Evolutionary conservation across 2,329 filamentous ascomycete genomes (phyloP), one percentile per base, ranked within the genome.

Genomic region (Curvularia eragrostidis): DNA sequence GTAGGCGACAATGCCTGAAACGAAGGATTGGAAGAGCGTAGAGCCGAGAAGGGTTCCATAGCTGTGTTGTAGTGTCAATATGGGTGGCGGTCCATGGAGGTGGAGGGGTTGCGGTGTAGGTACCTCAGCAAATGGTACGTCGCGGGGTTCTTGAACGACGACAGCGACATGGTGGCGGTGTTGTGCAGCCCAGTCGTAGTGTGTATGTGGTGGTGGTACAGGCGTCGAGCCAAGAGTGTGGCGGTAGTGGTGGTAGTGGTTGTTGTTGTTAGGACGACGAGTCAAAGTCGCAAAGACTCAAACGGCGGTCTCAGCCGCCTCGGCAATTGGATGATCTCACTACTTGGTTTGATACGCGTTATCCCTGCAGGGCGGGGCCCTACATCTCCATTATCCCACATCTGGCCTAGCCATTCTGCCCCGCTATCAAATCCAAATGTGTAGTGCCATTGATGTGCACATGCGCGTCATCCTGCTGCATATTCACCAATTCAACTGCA

Each of bases 11-110:
- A 92, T 86, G 57, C 92, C 87, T 49, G 80, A 82, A 58, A 89
- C 80, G 78, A 97, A 97, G 54, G 90, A 89, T 76, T 98, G 92
- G 79, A 93, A 98, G 76, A 97, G 84, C 38, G 92, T 90, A 26
- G 89, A 89, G 63, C 95, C 95, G 13, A 98, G 82, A 48, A 98
- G 85, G 19, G 91, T 93, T 65, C 92, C 93, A 79, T 96, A 97
- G 74, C 91, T 95, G 66, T 15, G 50, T 3, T 2, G 42, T 43
- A 7, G 43, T 28, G 42, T 43, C 21, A 44, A 21, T 38, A 30
- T 39, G 32, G 6, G 28, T 52, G 41, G 41, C n/a, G 23, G 41
- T 10, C 2, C 10, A 34, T 62, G 7, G 59, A 53, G 59, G 49
- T 59, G 56, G 30, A 28, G 30, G 36, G 18, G 26, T 21, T 24